Evolutionary conservation across 1,284 basidiomycete species (phyloP).

Genomic region (Austroboletus novae-zelandiae): DNA sequence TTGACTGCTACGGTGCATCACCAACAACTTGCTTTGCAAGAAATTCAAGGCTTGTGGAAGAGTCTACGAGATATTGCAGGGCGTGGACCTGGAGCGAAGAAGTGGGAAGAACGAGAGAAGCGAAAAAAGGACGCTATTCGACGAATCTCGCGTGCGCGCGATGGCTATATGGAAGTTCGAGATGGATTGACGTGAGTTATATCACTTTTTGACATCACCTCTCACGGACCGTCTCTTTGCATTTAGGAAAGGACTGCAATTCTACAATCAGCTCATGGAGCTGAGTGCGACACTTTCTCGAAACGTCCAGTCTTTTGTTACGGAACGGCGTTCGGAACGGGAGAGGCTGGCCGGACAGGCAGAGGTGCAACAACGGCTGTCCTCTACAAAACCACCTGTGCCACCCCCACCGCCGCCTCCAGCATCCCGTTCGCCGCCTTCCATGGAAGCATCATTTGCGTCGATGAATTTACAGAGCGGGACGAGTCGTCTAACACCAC

Average conservation of each 20-base stretch:
- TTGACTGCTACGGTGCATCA: conserved; percentile 75
- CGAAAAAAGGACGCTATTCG: conserved; percentile 72
- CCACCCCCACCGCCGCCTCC: conserved; percentile 47
- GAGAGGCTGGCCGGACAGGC: conserved; percentile 66
- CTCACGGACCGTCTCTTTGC: conserved; percentile 6
- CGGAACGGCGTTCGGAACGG: conserved; percentile 68
- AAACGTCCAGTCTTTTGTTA: conserved; percentile 64
- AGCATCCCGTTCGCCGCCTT: conserved; percentile 39
- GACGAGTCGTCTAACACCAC: conserved; percentile 28
- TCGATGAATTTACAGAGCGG: conserved; percentile 43
- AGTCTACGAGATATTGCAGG: conserved; percentile 70
- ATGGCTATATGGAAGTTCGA: conserved; percentile 83
- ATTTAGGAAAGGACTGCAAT: conserved; percentile 78
- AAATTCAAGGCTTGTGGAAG: conserved; percentile 71
- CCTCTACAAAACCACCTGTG: conserved; percentile 39
- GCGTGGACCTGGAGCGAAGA: conserved; percentile 66
- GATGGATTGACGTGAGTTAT: conserved; percentile 76
- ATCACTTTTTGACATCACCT: conserved; percentile 4
- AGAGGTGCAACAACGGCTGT: conserved; percentile 67
- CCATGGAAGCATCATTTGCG: conserved; percentile 51
- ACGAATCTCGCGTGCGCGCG: conserved; percentile 72
- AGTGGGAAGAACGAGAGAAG: conserved; percentile 79
- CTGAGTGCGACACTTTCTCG: conserved; percentile 60
- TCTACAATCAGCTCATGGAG: conserved; percentile 82
- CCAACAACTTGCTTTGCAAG: conserved; percentile 70